A percentile compares a stretch with the other conserved stretches of the same genome.
phyloP scores from a whole-genome alignment of 495 filamentous ascomycete species.

The Chlorociboria aeruginascens region DNA sequence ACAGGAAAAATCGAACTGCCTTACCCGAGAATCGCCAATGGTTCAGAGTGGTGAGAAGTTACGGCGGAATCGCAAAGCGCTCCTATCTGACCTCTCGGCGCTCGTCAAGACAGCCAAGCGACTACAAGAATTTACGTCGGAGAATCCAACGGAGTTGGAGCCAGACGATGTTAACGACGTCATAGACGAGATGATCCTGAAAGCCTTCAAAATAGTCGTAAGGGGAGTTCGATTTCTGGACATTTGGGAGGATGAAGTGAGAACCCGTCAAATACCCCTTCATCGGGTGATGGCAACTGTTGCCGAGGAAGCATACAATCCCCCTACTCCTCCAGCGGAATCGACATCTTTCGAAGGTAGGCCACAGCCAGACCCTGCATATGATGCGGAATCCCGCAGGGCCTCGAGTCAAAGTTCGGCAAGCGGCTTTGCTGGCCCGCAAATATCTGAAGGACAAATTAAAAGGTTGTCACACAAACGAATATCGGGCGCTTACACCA shows the following conservation, averaged over 20 bases:
- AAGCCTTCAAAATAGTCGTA: constrained; percentile 88
- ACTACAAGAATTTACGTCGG: constrained; percentile 51
- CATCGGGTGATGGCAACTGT: constrained; percentile 47
- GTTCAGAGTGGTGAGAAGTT: constrained; percentile 67
- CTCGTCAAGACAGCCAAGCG: constrained; percentile 79
- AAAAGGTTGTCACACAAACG: constrained; percentile 18
- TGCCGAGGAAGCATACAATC: constrained; percentile 47
- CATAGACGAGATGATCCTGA: constrained; percentile 83
- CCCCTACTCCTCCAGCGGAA: constrained; percentile 64
- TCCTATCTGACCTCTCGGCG: constrained; percentile 79
- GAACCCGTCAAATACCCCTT: constrained; percentile 33
- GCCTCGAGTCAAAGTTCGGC: constrained; percentile 17
- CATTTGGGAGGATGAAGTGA: constrained; percentile 61
- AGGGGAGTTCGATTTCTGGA: constrained; percentile 90
- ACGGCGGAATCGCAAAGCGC: constrained; percentile 67
- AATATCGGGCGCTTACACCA: constrained; percentile 9
- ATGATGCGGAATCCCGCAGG: constrained; percentile 22
- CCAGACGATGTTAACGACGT: constrained; percentile 59
- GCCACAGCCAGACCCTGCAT: constrained; percentile 24
- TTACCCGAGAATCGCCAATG: constrained; percentile 66
- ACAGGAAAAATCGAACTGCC: constrained; percentile 78
- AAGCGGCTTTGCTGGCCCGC: constrained; percentile 10
- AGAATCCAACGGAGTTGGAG: constrained; percentile 23
- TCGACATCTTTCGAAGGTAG: constrained; percentile 27
- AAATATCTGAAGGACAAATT: constrained; percentile 16